phyloP scores from a whole-genome alignment of 768 basidiomycete species.

The Asterophora lycoperdoides region DNA sequence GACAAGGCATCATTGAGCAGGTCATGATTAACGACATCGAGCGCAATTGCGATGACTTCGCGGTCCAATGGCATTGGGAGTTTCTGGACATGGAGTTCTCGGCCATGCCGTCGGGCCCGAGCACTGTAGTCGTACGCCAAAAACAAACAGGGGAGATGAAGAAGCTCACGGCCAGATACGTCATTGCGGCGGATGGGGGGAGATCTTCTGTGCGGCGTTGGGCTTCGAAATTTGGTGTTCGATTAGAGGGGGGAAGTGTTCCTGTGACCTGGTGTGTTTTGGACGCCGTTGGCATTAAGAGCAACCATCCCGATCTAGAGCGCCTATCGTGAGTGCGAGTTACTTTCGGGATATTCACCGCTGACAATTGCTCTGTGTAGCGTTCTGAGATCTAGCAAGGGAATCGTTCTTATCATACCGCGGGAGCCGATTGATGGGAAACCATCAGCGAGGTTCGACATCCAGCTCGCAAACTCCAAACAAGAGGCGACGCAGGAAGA shows the following conservation, averaged over 20 bases:
- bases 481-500: slow-evolving; percentile 13
- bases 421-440: slow-evolving; percentile 17
- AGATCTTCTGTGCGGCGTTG: slow-evolving; percentile 14
- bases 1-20: slow-evolving; percentile 17
- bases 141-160: slow-evolving; percentile 7
- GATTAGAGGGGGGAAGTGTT: slow-evolving; percentile 10
- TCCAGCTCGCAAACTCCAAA: slow-evolving; percentile 15
- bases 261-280: slow-evolving; percentile 17
- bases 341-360: no score
- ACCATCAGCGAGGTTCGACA: slow-evolving; percentile 17
- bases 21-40: slow-evolving; percentile 15
- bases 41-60: slow-evolving; percentile 14
- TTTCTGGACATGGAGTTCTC: slow-evolving; percentile 13
- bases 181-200: slow-evolving; percentile 15
- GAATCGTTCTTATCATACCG: slow-evolving; percentile 15
- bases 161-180: slow-evolving; percentile 7
- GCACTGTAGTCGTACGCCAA: slow-evolving; percentile 8
- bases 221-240: slow-evolving; percentile 11
- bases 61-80: slow-evolving; percentile 14
- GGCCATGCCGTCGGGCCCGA: slow-evolving; percentile 1
- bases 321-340: slow-evolving; percentile 9
- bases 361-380: neutral
- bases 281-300: slow-evolving; percentile 13
- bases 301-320: slow-evolving; percentile 14
- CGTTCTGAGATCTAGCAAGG: slow-evolving; percentile 12